Percentiles rank a stretch among this genome's conserved stretches.
These are phyloP conservation scores for Dendrobium officinale DNA, from an alignment of 106 monocot species.

Conservation along the genomic window DNA sequence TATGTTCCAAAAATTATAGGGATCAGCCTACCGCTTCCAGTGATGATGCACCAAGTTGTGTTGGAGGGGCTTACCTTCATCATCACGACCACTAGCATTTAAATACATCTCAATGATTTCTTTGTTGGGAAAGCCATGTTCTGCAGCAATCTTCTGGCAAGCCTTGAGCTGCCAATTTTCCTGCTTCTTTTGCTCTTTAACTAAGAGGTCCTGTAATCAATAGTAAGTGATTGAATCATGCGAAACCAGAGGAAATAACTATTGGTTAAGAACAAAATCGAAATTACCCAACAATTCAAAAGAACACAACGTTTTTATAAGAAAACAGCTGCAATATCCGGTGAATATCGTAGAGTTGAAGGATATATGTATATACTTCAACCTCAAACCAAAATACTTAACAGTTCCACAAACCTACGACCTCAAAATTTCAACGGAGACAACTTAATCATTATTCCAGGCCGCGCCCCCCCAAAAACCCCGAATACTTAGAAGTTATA, in stretches of 20 bases:
- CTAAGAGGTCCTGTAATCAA: constrained; percentile 44
- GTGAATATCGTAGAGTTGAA: not conserved
- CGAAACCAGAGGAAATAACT: not conserved
- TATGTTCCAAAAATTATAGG: not conserved
- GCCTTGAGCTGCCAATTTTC: constrained; percentile 79
- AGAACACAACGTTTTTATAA: not conserved
- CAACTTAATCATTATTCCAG: no score
- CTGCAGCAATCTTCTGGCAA: constrained; percentile 66
- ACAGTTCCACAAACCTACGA: no score
- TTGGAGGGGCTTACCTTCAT: constrained; percentile 21
- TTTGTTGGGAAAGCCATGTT: constrained; percentile 69
- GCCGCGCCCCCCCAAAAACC: no score
- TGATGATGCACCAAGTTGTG: not conserved
- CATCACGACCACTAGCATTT: constrained; percentile 30
- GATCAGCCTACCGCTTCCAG: no score
- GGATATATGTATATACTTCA: not conserved
- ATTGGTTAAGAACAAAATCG: not conserved
- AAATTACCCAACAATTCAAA: not conserved
- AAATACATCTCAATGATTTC: constrained; percentile 80
- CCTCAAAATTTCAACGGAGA: no score
- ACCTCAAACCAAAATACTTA: not conserved
- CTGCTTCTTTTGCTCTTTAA: constrained; percentile 57
- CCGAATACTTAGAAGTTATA: no score
- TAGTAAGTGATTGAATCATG: not conserved
- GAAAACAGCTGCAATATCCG: not conserved